Conservation (phyloP, 2,329 filamentous ascomycete species). For the Ascochyta rabiei region DNA sequence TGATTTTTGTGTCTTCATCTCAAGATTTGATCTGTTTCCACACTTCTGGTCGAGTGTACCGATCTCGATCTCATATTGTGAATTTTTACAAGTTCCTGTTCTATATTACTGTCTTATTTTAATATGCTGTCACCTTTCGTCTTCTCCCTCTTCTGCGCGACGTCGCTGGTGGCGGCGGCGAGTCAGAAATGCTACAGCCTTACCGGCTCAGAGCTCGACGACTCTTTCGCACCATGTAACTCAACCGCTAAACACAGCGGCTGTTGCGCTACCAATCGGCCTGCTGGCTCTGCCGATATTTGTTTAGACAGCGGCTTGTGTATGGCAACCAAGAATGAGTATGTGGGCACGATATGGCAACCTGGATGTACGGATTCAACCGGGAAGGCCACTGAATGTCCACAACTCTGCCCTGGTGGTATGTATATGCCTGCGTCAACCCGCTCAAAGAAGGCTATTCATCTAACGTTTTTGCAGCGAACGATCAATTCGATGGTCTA, state of each 20-base stretch:
- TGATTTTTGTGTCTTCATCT: conserved; percentile 2
- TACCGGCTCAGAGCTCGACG: conserved; percentile 37
- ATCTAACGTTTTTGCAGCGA: conserved; percentile 9
- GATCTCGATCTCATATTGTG: neutral
- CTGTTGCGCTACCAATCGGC: conserved; percentile 39
- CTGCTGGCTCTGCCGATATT: conserved; percentile 33
- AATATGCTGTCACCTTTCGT: conserved; percentile 26
- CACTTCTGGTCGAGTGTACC: conserved; percentile 1
- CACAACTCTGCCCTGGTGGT: conserved; percentile 40
- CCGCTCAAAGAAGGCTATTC: neutral
- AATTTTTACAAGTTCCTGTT: neutral
- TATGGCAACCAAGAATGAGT: conserved; percentile 38
- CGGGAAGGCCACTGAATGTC: conserved; percentile 36
- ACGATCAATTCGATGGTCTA: conserved; percentile 22
- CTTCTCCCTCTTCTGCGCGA: conserved; percentile 21
- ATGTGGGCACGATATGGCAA: conserved; percentile 43
- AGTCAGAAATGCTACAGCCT: conserved; percentile 40
- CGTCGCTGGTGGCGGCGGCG: conserved; percentile 19
- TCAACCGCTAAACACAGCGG: conserved; percentile 37
- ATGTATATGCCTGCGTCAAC: conserved; percentile 13
- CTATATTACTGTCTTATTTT: conserved; percentile 14
- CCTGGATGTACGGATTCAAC: conserved; percentile 45
- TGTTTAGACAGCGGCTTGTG: conserved; percentile 44
- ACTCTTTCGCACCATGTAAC: conserved; percentile 39
- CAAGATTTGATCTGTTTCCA: conserved; percentile 1